These are phyloP conservation scores for Aspergillus pseudoterreus DNA, from an alignment of 2,329 filamentous ascomycete genomes.

Conservation along the genomic window DNA sequence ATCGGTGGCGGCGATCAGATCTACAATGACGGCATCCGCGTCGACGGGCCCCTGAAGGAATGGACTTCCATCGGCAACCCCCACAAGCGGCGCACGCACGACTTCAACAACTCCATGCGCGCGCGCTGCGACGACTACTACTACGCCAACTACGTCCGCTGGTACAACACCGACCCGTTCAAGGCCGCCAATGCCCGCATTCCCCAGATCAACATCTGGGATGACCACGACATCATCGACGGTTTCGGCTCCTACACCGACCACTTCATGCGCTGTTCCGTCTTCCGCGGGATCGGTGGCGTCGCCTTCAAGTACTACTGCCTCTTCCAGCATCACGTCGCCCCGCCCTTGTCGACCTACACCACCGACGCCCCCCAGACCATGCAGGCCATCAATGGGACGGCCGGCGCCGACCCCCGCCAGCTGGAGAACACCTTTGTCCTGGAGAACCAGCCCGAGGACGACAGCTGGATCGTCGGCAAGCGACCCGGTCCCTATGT, in stretches of 20 bases:
- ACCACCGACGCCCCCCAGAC: slow-evolving; percentile 68
- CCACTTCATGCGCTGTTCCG: slow-evolving; percentile 62
- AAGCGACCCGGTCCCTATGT: slow-evolving; percentile 66
- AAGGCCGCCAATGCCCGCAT: slow-evolving; percentile 59
- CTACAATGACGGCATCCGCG: slow-evolving; percentile 74
- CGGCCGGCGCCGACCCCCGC: slow-evolving; percentile 58
- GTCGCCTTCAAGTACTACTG: slow-evolving; percentile 59
- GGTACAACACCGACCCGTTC: slow-evolving; percentile 68
- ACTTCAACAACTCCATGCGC: slow-evolving; percentile 64
- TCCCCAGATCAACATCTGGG: slow-evolving; percentile 63
- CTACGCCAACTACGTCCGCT: slow-evolving; percentile 58
- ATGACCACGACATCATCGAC: slow-evolving; percentile 65
- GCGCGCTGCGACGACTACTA: slow-evolving; percentile 60
- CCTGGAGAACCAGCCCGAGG: slow-evolving; percentile 52
- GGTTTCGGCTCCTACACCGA: slow-evolving; percentile 65
- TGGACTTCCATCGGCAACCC: slow-evolving; percentile 62
- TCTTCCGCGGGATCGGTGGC: slow-evolving; percentile 63
- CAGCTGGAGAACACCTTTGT: slow-evolving; percentile 77
- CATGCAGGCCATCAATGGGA: slow-evolving; percentile 47
- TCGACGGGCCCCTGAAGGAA: slow-evolving; percentile 70
- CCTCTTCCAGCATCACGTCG: slow-evolving; percentile 70
- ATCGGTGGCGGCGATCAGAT: slow-evolving; percentile 89
- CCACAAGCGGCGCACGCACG: slow-evolving; percentile 55
- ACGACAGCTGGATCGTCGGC: slow-evolving; percentile 76
- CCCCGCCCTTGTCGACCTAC: slow-evolving; percentile 80